Base-by-base conservation (phyloP, 31 red algal genomes). In the Odonthalia washingtoniensis region DNA sequence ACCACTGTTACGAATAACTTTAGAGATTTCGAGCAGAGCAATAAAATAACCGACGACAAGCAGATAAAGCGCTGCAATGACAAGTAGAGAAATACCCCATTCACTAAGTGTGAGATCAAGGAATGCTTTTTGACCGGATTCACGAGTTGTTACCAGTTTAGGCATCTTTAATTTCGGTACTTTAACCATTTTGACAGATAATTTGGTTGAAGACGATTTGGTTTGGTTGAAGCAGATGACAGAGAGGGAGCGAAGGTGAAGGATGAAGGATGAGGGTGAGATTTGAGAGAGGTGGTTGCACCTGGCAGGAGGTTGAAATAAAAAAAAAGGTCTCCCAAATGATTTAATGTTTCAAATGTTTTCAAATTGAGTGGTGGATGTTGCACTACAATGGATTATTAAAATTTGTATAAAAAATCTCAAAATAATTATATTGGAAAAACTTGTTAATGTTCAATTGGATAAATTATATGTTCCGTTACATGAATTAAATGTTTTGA, bases 11-110 rank as follows among this genome's bases (percentile, higher is more conserved):
- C 93, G 87, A 70, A 95, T 95, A n/a, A 31, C 57, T 67, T 95
- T 77, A 0, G 93, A 87, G 61, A 95, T 90, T 46, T 91, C 66
- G 31, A 95, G 83, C 9, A 95, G 78, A 0, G 63, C 84, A 17
- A 87, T 78, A 46, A 95, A 95, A 76, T 81, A 95, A 31, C 83
- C 93, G 52, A 87, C 93, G 28, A 95, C 52, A 18, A 95, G 32
- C 76, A 69, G 74, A 61, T 95, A 95, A 14, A 95, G 77, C 31
- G 40, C 26, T 61, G 78, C 82, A 41, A 95, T 35, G 35, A 69
- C 93, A 17, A 24, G 57, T 32, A 82, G 87, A 0, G 93, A 91
- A 18, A 87, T 65, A 61, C 81, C 87, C 93, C 93, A 95, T 33
- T 95, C 93, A 4, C 40, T 46, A 0, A 70, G 64, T 3, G 93